Percentiles rank a stretch among this genome's conserved stretches.
Conservation (phyloP, 441 rosid genomes). For the Viola pubescens region DNA sequence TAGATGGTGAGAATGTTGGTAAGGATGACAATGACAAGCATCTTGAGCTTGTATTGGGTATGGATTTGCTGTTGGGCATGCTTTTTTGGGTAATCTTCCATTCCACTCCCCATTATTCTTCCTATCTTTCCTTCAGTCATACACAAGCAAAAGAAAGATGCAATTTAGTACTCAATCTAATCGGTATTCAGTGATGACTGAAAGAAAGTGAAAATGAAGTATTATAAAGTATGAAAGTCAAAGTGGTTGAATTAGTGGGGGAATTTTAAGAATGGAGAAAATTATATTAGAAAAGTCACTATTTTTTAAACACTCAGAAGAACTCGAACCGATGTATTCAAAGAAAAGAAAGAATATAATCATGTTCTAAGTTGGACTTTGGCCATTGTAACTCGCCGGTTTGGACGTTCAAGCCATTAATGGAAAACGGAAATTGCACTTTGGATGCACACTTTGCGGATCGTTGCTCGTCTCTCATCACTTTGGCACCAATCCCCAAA, state of each 20-base stretch:
- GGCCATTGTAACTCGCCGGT: slow-evolving; percentile 11
- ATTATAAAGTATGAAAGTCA: no score
- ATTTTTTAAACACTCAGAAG: not conserved
- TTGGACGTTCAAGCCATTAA: not conserved
- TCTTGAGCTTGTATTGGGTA: slow-evolving; percentile 29
- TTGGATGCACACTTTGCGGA: slow-evolving; percentile 1
- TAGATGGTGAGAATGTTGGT: slow-evolving; percentile 41
- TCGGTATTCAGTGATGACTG: no score
- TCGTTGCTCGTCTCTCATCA: not conserved
- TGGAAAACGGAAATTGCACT: not conserved
- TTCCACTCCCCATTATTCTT: slow-evolving; percentile 23
- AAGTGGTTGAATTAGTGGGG: no score
- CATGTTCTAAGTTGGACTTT: not conserved
- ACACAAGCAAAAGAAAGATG: not conserved
- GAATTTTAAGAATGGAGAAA: no score
- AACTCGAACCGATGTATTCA: no score
- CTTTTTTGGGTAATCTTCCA: slow-evolving; percentile 24
- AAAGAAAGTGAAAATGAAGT: no score
- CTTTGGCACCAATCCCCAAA: no score
- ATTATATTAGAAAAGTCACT: no score
- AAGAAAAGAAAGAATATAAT: not conserved
- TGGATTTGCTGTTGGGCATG: slow-evolving; percentile 13
- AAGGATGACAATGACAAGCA: slow-evolving; percentile 26
- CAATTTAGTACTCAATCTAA: not conserved
- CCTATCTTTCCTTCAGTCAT: not conserved